Conservation (phyloP, 192 early-diverging fungal species). For the Radiomyces spectabilis region DNA sequence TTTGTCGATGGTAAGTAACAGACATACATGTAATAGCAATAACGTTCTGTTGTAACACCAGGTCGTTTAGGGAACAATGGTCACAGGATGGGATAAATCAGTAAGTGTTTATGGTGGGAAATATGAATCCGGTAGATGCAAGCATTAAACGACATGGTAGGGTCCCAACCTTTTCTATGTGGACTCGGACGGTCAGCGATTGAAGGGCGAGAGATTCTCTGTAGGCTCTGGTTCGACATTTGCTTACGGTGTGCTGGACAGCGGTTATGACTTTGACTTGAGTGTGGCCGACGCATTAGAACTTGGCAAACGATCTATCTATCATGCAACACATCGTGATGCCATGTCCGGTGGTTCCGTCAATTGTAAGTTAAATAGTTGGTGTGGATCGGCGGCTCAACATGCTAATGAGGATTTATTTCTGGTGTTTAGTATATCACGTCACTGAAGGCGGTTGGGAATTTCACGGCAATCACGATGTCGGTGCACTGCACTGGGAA, state of each 20-base stretch:
- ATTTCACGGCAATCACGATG: conserved; percentile 75
- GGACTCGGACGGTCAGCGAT: conserved; percentile 87
- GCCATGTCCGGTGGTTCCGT: conserved; percentile 85
- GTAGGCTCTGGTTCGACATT: conserved; percentile 99
- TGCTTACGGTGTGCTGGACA: conserved; percentile 97
- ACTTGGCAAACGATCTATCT: conserved; percentile 84
- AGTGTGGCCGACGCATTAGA: conserved; percentile 81
- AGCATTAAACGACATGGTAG: conserved; percentile 32
- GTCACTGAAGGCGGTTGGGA: conserved; percentile 89
- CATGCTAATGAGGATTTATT: background rate
- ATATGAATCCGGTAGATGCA: no score
- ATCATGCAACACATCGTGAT: conserved; percentile 94
- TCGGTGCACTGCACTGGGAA: conserved; percentile 76
- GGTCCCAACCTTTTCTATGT: conserved; percentile 95
- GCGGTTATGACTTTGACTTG: conserved; percentile 79
- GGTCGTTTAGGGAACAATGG: conserved; percentile 81
- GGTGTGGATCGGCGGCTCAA: conserved; percentile 11
- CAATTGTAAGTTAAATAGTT: conserved; percentile 44
- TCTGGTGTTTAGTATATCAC: conserved; percentile 67
- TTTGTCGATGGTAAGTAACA: conserved; percentile 75
- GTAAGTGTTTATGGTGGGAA: no score
- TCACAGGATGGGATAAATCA: conserved; percentile 96
- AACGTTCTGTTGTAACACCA: no score
- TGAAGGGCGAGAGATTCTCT: conserved; percentile 86
- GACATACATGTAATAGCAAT: background rate